Evolutionary conservation across 2,329 filamentous ascomycete species (phyloP), one percentile per base, ranked within the genome.

Genomic region (Microdochium nivale): DNA sequence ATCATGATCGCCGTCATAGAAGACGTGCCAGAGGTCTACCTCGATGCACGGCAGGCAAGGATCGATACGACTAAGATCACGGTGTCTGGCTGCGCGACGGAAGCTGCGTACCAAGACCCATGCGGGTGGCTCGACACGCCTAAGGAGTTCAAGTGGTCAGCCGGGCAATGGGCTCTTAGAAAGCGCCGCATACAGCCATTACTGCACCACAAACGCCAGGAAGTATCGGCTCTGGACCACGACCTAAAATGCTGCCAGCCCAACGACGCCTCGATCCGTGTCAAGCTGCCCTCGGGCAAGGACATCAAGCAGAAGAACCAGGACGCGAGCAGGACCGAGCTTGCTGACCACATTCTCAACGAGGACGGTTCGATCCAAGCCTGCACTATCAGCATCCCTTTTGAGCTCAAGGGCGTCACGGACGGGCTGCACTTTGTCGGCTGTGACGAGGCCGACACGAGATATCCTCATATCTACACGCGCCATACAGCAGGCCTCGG

Each of bases 371-470:
- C 54, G 25, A 68, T 77, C n/a, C 66, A 73, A 30, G 73, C 73
- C 55, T 75, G 73, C 32, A 68, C 60, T 56, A 71, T 83, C 37
- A 73, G 73, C 47, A 86, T 96, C 52, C 88, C 94, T 32, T 99
- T 96, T 63, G 74, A 77, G 23, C 81, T 89, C 32, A 82, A 81
- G 49, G 81, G 82, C 59, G 85, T 91, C 49, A 80, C 89, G 47
- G 94, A 99, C 65, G 92, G 90, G 23, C 68, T 97, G 53, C 91
- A 96, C 54, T 99, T 96, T 68, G 88, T 95, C 16, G 91, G 94
- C 3, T 80, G 94, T 35, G 84, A 90, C 46, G 83, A 85, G 52
- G 81, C 84, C 49, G 92, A 96, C 65, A 76, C 77, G 52, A 81
- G 91, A 55, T 99, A 91, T 66, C 90, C 94, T 0, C 92, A 99